Evolutionary conservation across 2,329 filamentous ascomycete species (phyloP), one percentile per base, ranked within the genome.

Genomic region (Fusarium subtropicale): DNA sequence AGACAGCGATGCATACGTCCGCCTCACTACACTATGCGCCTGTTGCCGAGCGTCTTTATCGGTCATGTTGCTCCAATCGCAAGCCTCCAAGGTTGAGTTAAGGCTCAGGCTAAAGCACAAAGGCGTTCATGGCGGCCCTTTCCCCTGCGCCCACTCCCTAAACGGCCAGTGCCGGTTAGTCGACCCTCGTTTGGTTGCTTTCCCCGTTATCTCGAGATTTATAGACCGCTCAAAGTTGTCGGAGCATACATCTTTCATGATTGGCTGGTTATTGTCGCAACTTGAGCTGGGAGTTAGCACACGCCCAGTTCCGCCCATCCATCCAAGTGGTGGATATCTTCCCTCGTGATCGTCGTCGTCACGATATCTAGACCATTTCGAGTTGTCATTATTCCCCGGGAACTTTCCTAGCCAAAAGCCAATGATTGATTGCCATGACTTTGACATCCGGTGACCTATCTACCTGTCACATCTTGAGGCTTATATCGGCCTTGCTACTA

Each of bases 301-400:
- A 64, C 55, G 36, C 52, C 57, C 58, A 44, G 22, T 36, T 46
- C 45, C 56, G n/a, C 26, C 64, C 64, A 45, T 48, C 60, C 68
- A 57, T 62, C 36, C 44, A 62, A 55, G 60, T 65, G 56, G 56
- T 71, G 60, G 60, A 66, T 42, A 55, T 34, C 30, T 52, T 41
- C 68, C 68, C 68, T 68, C 68, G 68, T 71, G 68, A 71, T 66
- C 64, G 36, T 71, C 64, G 18, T 69, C 42, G 53, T 56, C 64
- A 69, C 54, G 47, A 50, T 63, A 57, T 66, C 60, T 66, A 66
- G 48, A 51, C 64, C 39, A 20, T 69, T 71, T 63, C 56, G 60
- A 69, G 68, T 56, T 62, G 50, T 66, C 54, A 57, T 66, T 63
- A 55, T 68, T 56, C 56, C 39, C 16, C 12, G 22, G 51, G 47